A percentile compares a stretch with the other conserved stretches of the same genome.
Evolutionary conservation across 2,329 filamentous ascomycete species (phyloP).

Genomic region (Scedosporium apiospermum): DNA sequence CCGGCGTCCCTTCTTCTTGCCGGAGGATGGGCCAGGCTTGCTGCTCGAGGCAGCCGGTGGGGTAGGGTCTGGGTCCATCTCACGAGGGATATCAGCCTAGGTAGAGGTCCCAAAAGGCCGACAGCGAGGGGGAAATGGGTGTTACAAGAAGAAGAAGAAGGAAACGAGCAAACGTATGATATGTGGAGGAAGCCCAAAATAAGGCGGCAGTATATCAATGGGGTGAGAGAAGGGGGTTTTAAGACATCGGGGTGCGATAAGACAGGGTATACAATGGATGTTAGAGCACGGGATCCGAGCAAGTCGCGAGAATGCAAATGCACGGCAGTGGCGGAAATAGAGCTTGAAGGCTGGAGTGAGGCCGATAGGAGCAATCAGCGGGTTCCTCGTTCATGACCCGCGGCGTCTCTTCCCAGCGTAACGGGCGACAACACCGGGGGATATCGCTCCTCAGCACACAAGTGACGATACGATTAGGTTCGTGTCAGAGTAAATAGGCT

Average conservation of each 20-base stretch:
- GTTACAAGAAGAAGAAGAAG: not conserved
- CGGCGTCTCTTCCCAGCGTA: not conserved
- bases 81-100: not conserved
- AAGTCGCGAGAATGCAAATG: not conserved
- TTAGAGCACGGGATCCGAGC: not conserved
- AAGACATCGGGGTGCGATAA: not conserved
- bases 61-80: not conserved
- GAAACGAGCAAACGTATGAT: not conserved
- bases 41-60: not conserved
- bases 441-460: not conserved
- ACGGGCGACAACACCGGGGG: not conserved
- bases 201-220: not conserved
- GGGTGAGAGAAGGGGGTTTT: not conserved
- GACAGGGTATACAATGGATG: not conserved
- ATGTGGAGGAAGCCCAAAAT: not conserved
- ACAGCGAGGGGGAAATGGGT: no score
- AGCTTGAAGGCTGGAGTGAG: not conserved
- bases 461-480: not conserved
- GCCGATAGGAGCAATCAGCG: not conserved
- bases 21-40: not conserved
- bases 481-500: not conserved
- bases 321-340: not conserved
- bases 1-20: slow-evolving; percentile 7
- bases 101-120: no score
- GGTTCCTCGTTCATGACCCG: not conserved